Evolutionary conservation across 306 rosid species (phyloP), one percentile per base, ranked within the genome.

Genomic region (Rosa lucieae): DNA sequence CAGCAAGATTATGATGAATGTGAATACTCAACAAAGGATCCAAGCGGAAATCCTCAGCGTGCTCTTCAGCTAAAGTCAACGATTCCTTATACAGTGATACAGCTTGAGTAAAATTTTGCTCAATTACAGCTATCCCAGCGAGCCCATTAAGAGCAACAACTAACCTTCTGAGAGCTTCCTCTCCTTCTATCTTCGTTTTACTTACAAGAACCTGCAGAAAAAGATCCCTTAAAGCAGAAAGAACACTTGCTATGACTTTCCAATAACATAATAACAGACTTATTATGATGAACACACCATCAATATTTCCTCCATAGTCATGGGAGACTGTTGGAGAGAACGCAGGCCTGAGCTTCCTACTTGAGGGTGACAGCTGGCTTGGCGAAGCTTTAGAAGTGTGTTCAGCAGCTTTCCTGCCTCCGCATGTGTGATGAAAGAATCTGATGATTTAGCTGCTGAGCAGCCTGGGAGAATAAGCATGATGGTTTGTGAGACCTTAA

Each of bases 361-460:
- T 87, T 92, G 99, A 78, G 99, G 99, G 75, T 95, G 99, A 84
- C 99, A 95, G 84, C 99, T 91, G 71, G 99, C 99, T 85, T 92
- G 99, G 51, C 97, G 98, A 82, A 95, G 98, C 85, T 95, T 95
- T 85, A 95, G 80, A 78, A 95, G 96, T 73, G 97, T 90, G 86
- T 86, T 90, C 73, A 93, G 86, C 79, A 95, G 89, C 86, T 95
- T 92, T 83, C 97, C 94, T 42, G 97, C 98, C 89, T 95, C 99
- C 2, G 85, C 81, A 53, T 95, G 94, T 65, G 96, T 92, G 85
- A 95, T 84, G 52, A 86, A 86, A 79, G 84, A 73, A 86, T 91
- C 93, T 37, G 90, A 85, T 61, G 83, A 81, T 72, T 82, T 90
- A 70, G 77, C 86, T 80, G 88, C 82, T 75, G 72, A 76, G 63